Evolutionary conservation across 176 grass and related monocot species (phyloP).

Genomic region (Chrysopogon serrulatus): DNA sequence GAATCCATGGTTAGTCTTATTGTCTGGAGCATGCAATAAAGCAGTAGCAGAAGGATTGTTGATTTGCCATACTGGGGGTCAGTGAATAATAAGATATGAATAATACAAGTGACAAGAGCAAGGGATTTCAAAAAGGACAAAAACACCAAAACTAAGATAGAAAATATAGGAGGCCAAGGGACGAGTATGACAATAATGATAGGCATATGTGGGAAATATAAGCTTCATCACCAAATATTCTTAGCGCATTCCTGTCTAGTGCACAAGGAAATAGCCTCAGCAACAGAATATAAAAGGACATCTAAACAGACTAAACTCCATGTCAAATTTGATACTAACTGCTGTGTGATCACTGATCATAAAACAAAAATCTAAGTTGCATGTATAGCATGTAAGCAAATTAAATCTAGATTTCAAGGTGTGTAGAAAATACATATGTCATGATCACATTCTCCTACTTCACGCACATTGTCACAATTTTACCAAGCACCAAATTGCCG

Average conservation of each 20-base stretch:
- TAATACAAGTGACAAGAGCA: not conserved
- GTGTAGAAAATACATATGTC: not conserved
- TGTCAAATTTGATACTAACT: not conserved
- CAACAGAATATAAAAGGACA: not conserved
- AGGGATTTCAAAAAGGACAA: not conserved
- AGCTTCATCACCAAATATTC: not conserved
- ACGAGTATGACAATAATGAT: not conserved
- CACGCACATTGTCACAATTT: not conserved
- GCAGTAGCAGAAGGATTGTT: not conserved
- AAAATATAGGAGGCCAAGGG: not conserved
- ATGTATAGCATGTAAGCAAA: not conserved
- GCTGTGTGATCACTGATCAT: not conserved
- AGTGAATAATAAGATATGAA: not conserved
- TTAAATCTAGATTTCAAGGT: not conserved
- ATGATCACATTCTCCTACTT: not conserved
- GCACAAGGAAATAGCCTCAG: not conserved
- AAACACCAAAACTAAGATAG: not conserved
- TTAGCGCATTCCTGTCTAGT: not conserved
- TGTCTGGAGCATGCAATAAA: not conserved
- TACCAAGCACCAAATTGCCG: not conserved
- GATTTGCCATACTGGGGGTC: not conserved
- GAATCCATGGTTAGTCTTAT: not conserved
- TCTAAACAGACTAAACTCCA: not conserved
- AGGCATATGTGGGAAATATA: not conserved
- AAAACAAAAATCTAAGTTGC: not conserved